Conservation (phyloP, 2,329 filamentous ascomycete genomes). For the Trichoderma breve region DNA sequence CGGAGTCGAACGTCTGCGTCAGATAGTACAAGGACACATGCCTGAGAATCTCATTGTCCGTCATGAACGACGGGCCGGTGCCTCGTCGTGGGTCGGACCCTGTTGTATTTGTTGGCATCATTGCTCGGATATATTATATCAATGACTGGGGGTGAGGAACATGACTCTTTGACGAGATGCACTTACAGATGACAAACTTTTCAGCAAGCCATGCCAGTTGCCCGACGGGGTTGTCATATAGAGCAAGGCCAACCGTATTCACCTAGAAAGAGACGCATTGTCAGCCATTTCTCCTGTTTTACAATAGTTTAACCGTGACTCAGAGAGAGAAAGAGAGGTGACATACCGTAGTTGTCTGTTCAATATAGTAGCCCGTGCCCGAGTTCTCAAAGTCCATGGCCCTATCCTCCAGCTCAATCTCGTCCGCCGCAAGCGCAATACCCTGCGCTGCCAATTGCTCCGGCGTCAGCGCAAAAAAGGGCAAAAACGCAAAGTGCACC, state of each 20-base stretch:
- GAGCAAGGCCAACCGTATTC: constrained; percentile 42
- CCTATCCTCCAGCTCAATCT: constrained; percentile 10
- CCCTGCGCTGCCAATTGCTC: constrained; percentile 16
- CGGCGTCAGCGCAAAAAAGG: constrained; percentile 19
- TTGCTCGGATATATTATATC: neutral
- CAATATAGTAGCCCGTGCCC: constrained; percentile 21
- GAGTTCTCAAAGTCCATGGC: constrained; percentile 5
- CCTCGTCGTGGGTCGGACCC: neutral
- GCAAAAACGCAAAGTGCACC: constrained; percentile 21
- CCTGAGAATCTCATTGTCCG: constrained; percentile 25
- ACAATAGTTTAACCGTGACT: neutral
- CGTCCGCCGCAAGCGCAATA: constrained; percentile 17
- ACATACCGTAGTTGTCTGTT: constrained; percentile 5
- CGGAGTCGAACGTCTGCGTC: constrained; percentile 27
- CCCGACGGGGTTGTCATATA: constrained; percentile 44
- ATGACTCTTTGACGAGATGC: neutral
- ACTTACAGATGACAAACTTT: constrained; percentile 32
- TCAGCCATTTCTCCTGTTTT: neutral
- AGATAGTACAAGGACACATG: constrained; percentile 28
- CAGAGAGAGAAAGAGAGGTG: neutral
- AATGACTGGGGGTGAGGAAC: neutral
- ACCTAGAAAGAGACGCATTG: constrained; percentile 26
- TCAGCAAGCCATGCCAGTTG: constrained; percentile 45
- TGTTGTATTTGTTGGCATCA: neutral
- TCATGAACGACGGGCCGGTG: constrained; percentile 21